phyloP scores from a whole-genome alignment of 495 filamentous ascomycete species.

The Penicillium parvum region DNA sequence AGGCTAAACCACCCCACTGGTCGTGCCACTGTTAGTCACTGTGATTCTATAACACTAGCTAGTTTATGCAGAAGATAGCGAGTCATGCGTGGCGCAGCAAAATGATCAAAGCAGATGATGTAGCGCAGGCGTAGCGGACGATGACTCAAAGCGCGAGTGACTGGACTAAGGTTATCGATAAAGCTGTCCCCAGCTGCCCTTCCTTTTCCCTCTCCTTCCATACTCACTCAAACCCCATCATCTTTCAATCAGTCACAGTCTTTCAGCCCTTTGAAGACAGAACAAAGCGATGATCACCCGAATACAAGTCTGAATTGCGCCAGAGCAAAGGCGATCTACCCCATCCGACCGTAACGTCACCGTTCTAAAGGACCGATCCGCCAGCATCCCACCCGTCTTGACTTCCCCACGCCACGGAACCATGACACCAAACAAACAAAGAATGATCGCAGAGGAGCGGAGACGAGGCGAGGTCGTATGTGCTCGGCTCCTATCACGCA shows the following conservation, averaged over 20 bases:
- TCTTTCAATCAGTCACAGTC: neutral
- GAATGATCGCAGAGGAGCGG: slow-evolving; percentile 67
- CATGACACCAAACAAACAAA: slow-evolving; percentile 40
- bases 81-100: slow-evolving; percentile 1
- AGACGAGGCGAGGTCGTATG: slow-evolving; percentile 80
- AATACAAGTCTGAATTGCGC: slow-evolving; percentile 39
- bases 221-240: neutral
- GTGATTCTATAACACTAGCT: slow-evolving; percentile 15
- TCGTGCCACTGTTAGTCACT: slow-evolving; percentile 19
- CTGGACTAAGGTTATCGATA: slow-evolving; percentile 34
- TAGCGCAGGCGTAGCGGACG: neutral
- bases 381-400: slow-evolving; percentile 9
- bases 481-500: slow-evolving; percentile 1
- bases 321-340: slow-evolving; percentile 17
- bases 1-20: slow-evolving; percentile 5
- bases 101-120: neutral
- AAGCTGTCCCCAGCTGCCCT: slow-evolving; percentile 23
- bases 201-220: neutral
- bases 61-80: slow-evolving; percentile 6
- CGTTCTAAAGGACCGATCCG: slow-evolving; percentile 9
- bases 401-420: slow-evolving; percentile 5
- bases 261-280: neutral
- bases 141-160: slow-evolving; percentile 31
- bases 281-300: slow-evolving; percentile 43
- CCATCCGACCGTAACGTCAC: slow-evolving; percentile 25